A percentile compares a stretch with the other conserved stretches of the same genome.
Evolutionary conservation across 2,329 filamentous ascomycete species (phyloP).

Genomic region (Bipolaris gigantea): DNA sequence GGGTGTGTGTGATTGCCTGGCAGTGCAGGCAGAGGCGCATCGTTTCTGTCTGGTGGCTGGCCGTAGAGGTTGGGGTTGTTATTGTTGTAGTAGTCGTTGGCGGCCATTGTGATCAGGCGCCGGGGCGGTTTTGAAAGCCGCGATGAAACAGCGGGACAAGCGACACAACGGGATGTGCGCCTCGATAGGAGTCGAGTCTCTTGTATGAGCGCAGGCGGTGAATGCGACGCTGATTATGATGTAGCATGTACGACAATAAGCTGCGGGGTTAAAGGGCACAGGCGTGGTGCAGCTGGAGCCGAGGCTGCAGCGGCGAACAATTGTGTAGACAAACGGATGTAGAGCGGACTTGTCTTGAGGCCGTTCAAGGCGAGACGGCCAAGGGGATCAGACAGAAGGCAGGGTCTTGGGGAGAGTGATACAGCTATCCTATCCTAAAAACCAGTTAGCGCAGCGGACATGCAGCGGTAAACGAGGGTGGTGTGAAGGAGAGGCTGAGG

Average conservation of each 20-base stretch:
- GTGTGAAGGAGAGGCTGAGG: conserved; percentile 14
- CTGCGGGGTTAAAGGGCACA: conserved; percentile 6
- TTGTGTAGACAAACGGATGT: neutral
- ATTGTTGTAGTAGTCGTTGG: conserved; percentile 63
- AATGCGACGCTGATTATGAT: neutral
- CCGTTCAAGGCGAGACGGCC: neutral
- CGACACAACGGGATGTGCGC: neutral
- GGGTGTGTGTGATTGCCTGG: conserved; percentile 31
- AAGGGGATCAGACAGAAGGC: neutral
- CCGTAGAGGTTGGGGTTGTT: conserved; percentile 55
- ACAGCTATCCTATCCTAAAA: neutral
- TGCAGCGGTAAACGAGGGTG: conserved; percentile 6
- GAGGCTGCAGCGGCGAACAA: neutral
- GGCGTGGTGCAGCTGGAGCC: conserved; percentile 3
- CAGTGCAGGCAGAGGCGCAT: conserved; percentile 44
- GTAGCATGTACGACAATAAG: conserved; percentile 1
- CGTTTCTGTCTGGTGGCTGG: conserved; percentile 25
- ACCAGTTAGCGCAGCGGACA: neutral
- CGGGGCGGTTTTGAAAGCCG: neutral
- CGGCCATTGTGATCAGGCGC: conserved; percentile 44
- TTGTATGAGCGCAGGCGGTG: neutral
- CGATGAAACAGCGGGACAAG: neutral
- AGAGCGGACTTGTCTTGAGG: neutral
- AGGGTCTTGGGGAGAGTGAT: neutral
- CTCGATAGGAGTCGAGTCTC: neutral